phyloP scores from a whole-genome alignment of 306 rosid species.

The Bauhinia variegata region DNA sequence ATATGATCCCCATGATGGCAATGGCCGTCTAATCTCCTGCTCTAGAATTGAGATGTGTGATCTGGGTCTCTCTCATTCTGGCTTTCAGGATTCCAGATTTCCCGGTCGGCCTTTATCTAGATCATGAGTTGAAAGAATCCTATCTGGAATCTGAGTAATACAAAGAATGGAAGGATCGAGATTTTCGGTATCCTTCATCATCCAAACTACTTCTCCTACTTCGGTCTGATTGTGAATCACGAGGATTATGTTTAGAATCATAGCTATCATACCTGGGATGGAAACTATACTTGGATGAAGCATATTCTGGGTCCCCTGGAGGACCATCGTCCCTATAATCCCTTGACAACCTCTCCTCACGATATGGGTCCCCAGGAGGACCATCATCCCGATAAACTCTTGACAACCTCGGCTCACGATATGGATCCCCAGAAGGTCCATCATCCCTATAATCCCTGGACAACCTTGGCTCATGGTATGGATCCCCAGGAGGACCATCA shows the following conservation, averaged over 20 bases:
- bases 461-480: no score
- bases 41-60: slow-evolving; percentile 41
- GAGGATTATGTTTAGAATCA: slow-evolving; percentile 40
- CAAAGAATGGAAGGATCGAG: slow-evolving; percentile 43
- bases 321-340: slow-evolving; percentile 80
- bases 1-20: slow-evolving; percentile 40
- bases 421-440: no score
- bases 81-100: slow-evolving; percentile 41
- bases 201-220: slow-evolving; percentile 53
- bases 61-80: slow-evolving; percentile 44
- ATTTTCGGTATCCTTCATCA: slow-evolving; percentile 49
- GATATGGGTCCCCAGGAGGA: no score
- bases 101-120: slow-evolving; percentile 44
- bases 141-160: slow-evolving; percentile 46
- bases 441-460: no score
- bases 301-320: slow-evolving; percentile 66
- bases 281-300: slow-evolving; percentile 53
- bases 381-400: slow-evolving; percentile 70
- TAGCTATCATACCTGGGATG: slow-evolving; percentile 63
- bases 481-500: no score
- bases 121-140: slow-evolving; percentile 42
- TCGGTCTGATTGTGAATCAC: slow-evolving; percentile 56
- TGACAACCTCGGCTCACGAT: slow-evolving; percentile 38
- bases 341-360: slow-evolving; percentile 42
- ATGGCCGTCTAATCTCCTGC: slow-evolving; percentile 47